Base-by-base conservation (phyloP, 371 early-diverging fungal genomes). In the Lichtheimia hyalospora region DNA sequence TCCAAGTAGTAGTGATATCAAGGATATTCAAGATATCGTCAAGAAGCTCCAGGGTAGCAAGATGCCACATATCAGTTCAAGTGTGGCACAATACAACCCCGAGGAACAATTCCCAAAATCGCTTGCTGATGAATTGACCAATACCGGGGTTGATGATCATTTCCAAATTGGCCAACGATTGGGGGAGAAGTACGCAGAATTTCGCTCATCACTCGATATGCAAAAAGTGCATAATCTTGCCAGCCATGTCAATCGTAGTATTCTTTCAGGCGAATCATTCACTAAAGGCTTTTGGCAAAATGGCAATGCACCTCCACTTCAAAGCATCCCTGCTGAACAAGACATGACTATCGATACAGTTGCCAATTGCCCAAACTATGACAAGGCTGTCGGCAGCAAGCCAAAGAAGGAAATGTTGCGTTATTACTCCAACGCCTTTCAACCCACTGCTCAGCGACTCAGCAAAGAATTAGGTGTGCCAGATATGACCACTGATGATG, bases 111-210 rank as follows among this genome's bases (percentile, higher is more conserved):
- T 43, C 8, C 56, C 56, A 3, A 23, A 43, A 3, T 25, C 28
- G 27, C 52, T 60, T 16, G 52, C 61, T 7, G 50, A 63, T 2
- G 52, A 66, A 8, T 39, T 75, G 13, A 49, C 64, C 40, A 34
- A 27, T 2, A 40, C 51, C n/a, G 73, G 75, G 5, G 65, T 68
- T 39, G 13, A 57, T 13, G 75, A 75, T 10, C 28, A 58, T 20
- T 70, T 72, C 56, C 23, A 48, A 5, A 52, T 63, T 13, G 75
- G 70, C 5, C 53, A 44, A 15, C 67, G 73, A 40, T 21, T 70
- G 18, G 66, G 63, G 16, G 25, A 48, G 13, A 53, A 55, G 6
- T 70, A 68, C 46, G 39, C 60, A 15, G 28, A 43, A 6, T 49
- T 73, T 24, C 14, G 65, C 5, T 48, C 21, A 13, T 7, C 12